Percentiles rank a stretch among this genome's conserved stretches.
Conservation (phyloP, 495 filamentous ascomycete genomes). For the Tirmania nivea region DNA sequence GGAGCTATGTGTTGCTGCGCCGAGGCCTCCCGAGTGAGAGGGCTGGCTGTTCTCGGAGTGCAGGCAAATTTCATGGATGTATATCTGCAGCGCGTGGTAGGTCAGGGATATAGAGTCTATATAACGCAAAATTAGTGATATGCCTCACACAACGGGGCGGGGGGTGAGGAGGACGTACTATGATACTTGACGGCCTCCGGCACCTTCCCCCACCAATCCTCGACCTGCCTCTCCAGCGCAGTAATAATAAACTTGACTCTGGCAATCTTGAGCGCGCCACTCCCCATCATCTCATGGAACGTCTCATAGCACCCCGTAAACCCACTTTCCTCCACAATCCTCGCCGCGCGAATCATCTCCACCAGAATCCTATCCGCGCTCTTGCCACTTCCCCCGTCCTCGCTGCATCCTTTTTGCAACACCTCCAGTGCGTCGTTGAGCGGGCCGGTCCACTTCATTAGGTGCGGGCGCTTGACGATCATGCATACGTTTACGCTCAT, state of each 20-base stretch:
- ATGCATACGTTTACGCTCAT: slow-evolving; percentile 49
- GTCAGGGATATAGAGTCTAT: not conserved
- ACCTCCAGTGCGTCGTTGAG: slow-evolving; percentile 67
- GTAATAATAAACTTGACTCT: slow-evolving; percentile 55
- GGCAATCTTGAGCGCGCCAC: slow-evolving; percentile 40
- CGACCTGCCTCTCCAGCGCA: slow-evolving; percentile 53
- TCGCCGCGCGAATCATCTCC: slow-evolving; percentile 55
- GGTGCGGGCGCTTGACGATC: slow-evolving; percentile 56
- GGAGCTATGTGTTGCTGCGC: no score
- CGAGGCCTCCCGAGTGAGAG: not conserved
- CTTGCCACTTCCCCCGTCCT: slow-evolving; percentile 22
- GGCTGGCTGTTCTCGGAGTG: not conserved
- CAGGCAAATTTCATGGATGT: not conserved
- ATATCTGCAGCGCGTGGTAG: not conserved
- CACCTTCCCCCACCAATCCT: slow-evolving; percentile 39
- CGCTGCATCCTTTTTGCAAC: slow-evolving; percentile 45
- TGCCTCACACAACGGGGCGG: no score
- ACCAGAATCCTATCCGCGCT: slow-evolving; percentile 51
- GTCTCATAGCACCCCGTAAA: slow-evolving; percentile 61
- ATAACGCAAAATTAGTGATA: not conserved
- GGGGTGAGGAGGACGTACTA: not conserved
- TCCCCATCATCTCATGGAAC: slow-evolving; percentile 28
- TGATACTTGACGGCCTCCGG: slow-evolving; percentile 23
- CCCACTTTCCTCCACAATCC: slow-evolving; percentile 62
- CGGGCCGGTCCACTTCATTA: slow-evolving; percentile 63